phyloP scores from a whole-genome alignment of 1,139 yeast species.

The Geotrichum aggregatum region DNA sequence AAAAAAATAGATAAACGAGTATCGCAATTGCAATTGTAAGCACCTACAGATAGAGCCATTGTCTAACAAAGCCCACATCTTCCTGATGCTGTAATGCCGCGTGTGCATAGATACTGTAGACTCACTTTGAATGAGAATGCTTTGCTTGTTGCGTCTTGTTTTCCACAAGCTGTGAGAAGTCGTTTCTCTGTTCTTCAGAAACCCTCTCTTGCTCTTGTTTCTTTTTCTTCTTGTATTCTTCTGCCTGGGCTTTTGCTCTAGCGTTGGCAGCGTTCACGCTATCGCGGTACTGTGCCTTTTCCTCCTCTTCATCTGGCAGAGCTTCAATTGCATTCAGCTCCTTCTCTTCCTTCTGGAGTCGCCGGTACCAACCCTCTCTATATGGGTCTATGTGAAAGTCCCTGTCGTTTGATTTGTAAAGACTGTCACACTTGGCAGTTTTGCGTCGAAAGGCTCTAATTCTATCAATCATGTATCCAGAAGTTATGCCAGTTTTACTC shows the following conservation, averaged over 20 bases:
- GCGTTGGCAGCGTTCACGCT: background rate
- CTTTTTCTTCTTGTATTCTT: background rate
- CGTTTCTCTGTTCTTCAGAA: background rate
- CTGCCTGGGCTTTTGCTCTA: background rate
- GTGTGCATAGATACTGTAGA: no score
- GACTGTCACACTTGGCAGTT: constrained; percentile 23
- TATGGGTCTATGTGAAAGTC: background rate
- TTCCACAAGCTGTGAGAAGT: background rate
- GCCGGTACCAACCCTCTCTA: constrained; percentile 14
- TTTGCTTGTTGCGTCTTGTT: no score
- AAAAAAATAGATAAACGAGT: no score
- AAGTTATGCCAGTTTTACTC: constrained; percentile 13
- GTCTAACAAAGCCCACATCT: no score
- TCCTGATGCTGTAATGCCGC: no score
- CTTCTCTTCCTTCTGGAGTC: background rate
- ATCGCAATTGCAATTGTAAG: no score
- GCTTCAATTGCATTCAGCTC: background rate
- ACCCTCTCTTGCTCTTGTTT: background rate
- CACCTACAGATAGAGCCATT: no score
- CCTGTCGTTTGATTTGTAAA: constrained; percentile 4
- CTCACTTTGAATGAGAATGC: no score
- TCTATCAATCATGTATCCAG: constrained; percentile 31
- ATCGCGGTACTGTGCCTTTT: background rate
- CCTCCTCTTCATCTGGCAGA: background rate
- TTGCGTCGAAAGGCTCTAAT: constrained; percentile 27